phyloP scores from a whole-genome alignment of 257 asterid genomes.

The Jasminum sambac region DNA sequence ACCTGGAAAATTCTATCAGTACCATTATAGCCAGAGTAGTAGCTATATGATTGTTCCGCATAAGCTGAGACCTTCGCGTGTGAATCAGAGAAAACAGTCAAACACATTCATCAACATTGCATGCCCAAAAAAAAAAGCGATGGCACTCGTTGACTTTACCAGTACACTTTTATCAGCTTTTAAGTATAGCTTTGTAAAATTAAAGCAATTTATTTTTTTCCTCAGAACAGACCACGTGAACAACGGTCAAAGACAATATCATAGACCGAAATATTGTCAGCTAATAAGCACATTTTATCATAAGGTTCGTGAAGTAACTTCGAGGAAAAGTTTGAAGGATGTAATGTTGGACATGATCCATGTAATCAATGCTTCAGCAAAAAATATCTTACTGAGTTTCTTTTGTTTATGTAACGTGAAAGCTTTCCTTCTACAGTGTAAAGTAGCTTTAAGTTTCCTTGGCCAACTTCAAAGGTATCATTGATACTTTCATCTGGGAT shows the following conservation, averaged over 20 bases:
- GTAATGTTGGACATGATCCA: constrained; percentile 7
- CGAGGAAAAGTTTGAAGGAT: not conserved
- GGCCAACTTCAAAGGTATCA: constrained; percentile 64
- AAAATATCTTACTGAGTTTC: constrained; percentile 45
- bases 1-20: constrained; percentile 77
- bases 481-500: constrained; percentile 35
- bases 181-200: not conserved
- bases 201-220: constrained; percentile 7
- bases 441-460: constrained; percentile 67
- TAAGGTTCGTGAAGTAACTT: constrained; percentile 12
- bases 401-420: constrained; percentile 46
- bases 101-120: constrained; percentile 27
- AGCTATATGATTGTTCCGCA: constrained; percentile 59
- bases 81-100: constrained; percentile 30
- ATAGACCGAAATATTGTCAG: constrained; percentile 3
- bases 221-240: constrained; percentile 6
- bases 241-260: constrained; percentile 20
- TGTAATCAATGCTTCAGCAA: constrained; percentile 5
- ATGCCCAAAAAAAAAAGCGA: constrained; percentile 19
- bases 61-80: constrained; percentile 44
- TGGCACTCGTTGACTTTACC: constrained; percentile 18
- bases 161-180: constrained; percentile 1
- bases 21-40: constrained; percentile 76
- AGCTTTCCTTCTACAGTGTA: constrained; percentile 58
- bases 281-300: constrained; percentile 8